phyloP scores from a whole-genome alignment of 2,329 filamentous ascomycete species.

The Diaporthe sp. region DNA sequence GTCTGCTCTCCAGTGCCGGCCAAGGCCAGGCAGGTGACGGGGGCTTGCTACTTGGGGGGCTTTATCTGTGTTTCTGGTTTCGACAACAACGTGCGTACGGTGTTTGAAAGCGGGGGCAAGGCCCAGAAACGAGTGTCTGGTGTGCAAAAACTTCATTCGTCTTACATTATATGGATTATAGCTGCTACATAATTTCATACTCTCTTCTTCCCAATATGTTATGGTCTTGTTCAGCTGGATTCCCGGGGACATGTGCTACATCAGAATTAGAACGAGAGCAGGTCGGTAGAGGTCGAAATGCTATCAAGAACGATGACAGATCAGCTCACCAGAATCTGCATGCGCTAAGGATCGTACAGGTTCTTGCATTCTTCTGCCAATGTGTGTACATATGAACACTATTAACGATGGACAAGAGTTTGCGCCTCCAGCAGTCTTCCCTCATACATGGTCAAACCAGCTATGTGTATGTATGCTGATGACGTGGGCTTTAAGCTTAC shows the following conservation, averaged over 20 bases:
- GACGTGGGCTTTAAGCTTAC: neutral
- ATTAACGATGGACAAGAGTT: neutral
- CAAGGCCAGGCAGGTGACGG: neutral
- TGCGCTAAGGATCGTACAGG: neutral
- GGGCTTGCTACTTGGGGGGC: neutral
- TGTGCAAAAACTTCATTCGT: slow-evolving; percentile 3
- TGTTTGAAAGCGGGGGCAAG: slow-evolving; percentile 14
- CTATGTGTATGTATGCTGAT: neutral
- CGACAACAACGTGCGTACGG: slow-evolving; percentile 26
- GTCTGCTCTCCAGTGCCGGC: slow-evolving; percentile 10
- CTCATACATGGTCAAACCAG: neutral
- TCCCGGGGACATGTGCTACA: neutral
- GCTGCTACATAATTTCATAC: slow-evolving; percentile 26
- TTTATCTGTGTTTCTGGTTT: neutral
- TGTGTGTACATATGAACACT: neutral
- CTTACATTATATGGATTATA: slow-evolving; percentile 11
- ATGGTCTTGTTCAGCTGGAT: neutral
- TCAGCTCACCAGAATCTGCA: neutral
- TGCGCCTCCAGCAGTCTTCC: neutral
- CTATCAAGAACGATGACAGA: neutral
- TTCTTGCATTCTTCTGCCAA: slow-evolving; percentile 11
- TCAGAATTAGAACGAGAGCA: neutral
- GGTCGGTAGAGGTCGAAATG: neutral
- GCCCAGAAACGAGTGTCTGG: slow-evolving; percentile 15
- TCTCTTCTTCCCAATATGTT: neutral